phyloP scores from a whole-genome alignment of 257 asterid species.

The Gynochthodes officinalis region DNA sequence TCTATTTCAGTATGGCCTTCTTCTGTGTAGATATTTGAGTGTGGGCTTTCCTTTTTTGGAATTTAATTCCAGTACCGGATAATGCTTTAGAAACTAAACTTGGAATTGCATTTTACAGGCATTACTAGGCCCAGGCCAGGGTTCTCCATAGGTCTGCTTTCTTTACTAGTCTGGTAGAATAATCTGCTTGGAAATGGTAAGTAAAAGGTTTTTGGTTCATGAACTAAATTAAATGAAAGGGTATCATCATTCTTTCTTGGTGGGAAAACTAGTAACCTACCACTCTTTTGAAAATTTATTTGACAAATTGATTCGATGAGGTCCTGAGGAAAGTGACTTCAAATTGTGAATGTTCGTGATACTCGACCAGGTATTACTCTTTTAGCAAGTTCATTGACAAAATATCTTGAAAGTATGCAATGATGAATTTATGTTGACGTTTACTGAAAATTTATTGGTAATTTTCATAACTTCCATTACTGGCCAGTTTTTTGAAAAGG shows the following conservation, averaged over 20 bases:
- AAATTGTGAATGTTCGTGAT: not conserved
- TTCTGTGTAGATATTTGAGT: not conserved
- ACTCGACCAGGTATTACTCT: not conserved
- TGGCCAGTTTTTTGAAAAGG: too few relatives aligned
- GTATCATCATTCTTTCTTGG: not conserved
- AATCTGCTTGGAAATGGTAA: conserved; percentile 2
- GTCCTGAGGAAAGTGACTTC: not conserved
- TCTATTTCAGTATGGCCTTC: not conserved
- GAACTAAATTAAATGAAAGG: not conserved
- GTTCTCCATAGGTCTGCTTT: not conserved
- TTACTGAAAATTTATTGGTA: too few relatives aligned
- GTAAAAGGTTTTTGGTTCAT: not conserved
- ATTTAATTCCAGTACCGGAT: not conserved
- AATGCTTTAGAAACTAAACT: not conserved
- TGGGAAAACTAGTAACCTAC: not conserved
- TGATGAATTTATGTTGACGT: not conserved
- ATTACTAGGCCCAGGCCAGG: not conserved
- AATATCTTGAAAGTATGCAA: not conserved
- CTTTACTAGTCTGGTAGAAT: not conserved
- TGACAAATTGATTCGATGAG: not conserved
- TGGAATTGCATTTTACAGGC: not conserved
- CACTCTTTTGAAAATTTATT: not conserved
- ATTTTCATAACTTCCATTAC: not conserved
- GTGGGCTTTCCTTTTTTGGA: not conserved
- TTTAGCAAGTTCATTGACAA: not conserved